Percentiles rank a stretch among this genome's conserved stretches.
phyloP scores from a whole-genome alignment of 163 green algal species.

The Scenedesmus sp. region DNA sequence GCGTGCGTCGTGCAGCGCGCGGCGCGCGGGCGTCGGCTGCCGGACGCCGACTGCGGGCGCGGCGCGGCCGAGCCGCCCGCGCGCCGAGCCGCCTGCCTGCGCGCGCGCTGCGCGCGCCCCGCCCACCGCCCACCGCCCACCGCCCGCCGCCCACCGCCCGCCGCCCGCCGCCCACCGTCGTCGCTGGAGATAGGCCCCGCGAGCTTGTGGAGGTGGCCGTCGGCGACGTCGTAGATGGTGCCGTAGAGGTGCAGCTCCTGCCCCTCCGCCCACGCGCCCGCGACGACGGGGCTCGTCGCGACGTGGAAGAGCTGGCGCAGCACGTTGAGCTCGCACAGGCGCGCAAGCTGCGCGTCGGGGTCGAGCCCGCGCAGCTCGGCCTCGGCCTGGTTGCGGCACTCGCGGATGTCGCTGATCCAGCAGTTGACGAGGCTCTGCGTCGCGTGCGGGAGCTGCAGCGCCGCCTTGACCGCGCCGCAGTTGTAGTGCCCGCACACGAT shows the following conservation, averaged over 20 bases:
- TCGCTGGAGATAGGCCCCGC: conserved; percentile 42
- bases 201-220: conserved; percentile 63
- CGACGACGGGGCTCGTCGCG: conserved; percentile 77
- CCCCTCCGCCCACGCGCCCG: conserved; percentile 78
- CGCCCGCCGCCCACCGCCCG: too few species aligned
- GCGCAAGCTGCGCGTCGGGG: conserved; percentile 47
- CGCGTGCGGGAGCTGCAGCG: conserved; percentile 66
- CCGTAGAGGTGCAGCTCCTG: conserved; percentile 77
- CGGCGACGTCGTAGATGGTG: conserved; percentile 69
- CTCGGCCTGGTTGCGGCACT: conserved; percentile 61
- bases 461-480: conserved; percentile 78
- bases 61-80: neutral
- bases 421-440: conserved; percentile 71
- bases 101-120: too few species aligned
- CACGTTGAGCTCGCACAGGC: conserved; percentile 88
- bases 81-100: neutral
- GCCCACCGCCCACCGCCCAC: too few species aligned
- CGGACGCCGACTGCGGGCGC: too few species aligned
- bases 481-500: conserved; percentile 87
- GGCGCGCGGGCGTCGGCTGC: too few species aligned
- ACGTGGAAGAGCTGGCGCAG: conserved; percentile 84
- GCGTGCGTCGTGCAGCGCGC: too few species aligned
- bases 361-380: conserved; percentile 52
- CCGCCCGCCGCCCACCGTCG: neutral
- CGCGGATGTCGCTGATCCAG: conserved; percentile 86